These are phyloP conservation scores for Bassia scoparia DNA, from an alignment of 148 eudicot genomes.

Conservation along the genomic window DNA sequence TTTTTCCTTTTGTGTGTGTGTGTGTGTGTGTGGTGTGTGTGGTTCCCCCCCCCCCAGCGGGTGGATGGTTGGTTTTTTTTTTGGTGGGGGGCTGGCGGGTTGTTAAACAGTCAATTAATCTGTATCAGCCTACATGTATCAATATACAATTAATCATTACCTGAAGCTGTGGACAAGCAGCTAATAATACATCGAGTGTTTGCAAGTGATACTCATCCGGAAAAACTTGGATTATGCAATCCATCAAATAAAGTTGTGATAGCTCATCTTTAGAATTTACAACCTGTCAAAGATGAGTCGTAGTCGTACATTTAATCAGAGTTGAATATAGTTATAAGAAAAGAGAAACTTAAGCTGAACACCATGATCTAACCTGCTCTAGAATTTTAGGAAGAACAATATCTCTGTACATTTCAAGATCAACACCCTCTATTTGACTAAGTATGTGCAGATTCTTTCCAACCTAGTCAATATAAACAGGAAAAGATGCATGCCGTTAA, in stretches of 20 bases:
- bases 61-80: no score
- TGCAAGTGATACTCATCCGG: slow-evolving; percentile 99
- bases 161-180: slow-evolving; percentile 97
- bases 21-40: no score
- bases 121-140: background rate
- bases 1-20: background rate
- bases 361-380: slow-evolving; percentile 68
- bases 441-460: slow-evolving; percentile 97
- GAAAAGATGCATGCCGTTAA: slow-evolving; percentile 22
- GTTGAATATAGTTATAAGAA: background rate
- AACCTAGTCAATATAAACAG: slow-evolving; percentile 52
- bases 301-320: background rate
- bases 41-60: no score
- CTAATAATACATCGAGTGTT: slow-evolving; percentile 83
- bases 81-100: no score
- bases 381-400: slow-evolving; percentile 86
- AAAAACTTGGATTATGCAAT: slow-evolving; percentile 95
- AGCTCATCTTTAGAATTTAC: slow-evolving; percentile 94
- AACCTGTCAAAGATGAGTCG: slow-evolving; percentile 44
- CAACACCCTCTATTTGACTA: slow-evolving; percentile 97
- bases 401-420: slow-evolving; percentile 88
- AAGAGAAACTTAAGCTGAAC: background rate
- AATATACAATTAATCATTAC: slow-evolving; percentile 26
- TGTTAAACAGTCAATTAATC: background rate
- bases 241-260: slow-evolving; percentile 93